Percentiles rank a stretch among this genome's conserved stretches.
Evolutionary conservation across 2,329 filamentous ascomycete genomes (phyloP).

Genomic region (Macroventuria anomochaeta): DNA sequence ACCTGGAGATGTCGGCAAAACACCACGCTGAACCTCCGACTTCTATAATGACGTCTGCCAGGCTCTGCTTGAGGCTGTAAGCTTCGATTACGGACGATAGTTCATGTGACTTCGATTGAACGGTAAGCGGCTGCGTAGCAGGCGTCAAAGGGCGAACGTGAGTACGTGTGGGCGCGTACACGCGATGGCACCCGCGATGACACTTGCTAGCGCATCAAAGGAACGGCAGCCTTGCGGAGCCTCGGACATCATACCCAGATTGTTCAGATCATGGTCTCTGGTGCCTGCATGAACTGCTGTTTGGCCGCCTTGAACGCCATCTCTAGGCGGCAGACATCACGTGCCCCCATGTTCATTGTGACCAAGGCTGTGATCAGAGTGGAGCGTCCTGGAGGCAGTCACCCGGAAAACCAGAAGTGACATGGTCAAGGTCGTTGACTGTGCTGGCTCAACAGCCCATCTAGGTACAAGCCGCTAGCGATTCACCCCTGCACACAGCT

Average conservation of each 20-base stretch:
- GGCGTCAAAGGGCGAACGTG: not conserved
- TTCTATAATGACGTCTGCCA: conserved; percentile 2
- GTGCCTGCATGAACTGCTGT: not conserved
- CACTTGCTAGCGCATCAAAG: not conserved
- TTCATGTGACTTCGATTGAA: not conserved
- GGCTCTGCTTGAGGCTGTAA: not conserved
- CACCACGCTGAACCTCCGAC: conserved; percentile 27
- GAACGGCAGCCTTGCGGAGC: conserved; percentile 7
- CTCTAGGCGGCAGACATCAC: conserved; percentile 6
- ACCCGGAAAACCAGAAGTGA: not conserved
- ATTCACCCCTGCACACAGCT: too few species aligned
- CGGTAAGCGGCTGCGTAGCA: not conserved
- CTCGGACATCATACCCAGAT: conserved; percentile 8
- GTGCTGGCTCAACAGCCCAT: conserved; percentile 1
- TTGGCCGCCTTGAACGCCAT: not conserved
- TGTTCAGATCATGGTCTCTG: not conserved
- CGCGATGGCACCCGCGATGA: not conserved
- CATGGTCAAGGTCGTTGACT: not conserved
- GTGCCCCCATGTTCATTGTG: not conserved
- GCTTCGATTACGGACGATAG: not conserved
- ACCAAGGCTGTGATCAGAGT: not conserved
- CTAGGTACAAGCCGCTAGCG: conserved; percentile 1
- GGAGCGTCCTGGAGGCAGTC: not conserved
- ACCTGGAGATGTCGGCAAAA: conserved; percentile 36
- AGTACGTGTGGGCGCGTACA: not conserved